Conservation (phyloP, 169 alveolate genomes). For the Babesia ovis region DNA sequence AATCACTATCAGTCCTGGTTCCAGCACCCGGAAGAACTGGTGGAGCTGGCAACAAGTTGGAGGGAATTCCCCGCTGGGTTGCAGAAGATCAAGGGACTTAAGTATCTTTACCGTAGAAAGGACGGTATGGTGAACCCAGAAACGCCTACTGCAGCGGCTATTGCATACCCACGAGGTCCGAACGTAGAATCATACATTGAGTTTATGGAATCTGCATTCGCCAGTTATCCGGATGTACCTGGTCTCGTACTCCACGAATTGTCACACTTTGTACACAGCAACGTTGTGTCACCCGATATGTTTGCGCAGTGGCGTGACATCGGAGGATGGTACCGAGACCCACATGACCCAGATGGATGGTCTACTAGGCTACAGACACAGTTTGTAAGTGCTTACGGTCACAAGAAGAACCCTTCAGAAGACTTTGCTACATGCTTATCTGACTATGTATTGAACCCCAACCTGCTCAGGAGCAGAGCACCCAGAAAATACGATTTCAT, state of each 20-base stretch:
- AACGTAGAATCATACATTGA: slow-evolving; percentile 70
- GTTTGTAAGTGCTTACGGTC: slow-evolving; percentile 78
- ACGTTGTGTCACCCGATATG: slow-evolving; percentile 60
- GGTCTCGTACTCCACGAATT: slow-evolving; percentile 72
- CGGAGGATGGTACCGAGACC: slow-evolving; percentile 77
- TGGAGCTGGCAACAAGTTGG: slow-evolving; percentile 80
- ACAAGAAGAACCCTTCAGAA: slow-evolving; percentile 78
- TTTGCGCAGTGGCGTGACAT: slow-evolving; percentile 51
- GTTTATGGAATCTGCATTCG: slow-evolving; percentile 79
- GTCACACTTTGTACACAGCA: slow-evolving; percentile 72
- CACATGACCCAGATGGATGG: slow-evolving; percentile 77
- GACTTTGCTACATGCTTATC: slow-evolving; percentile 78
- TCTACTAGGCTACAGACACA: slow-evolving; percentile 70
- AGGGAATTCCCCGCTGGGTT: slow-evolving; percentile 78
- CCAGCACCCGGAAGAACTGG: slow-evolving; percentile 76
- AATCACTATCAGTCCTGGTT: slow-evolving; percentile 76
- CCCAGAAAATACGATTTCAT: slow-evolving; percentile 61
- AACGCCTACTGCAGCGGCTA: slow-evolving; percentile 81
- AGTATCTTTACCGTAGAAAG: slow-evolving; percentile 68
- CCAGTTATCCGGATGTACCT: slow-evolving; percentile 72
- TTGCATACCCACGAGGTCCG: slow-evolving; percentile 80
- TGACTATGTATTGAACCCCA: slow-evolving; percentile 74
- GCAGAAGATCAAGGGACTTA: slow-evolving; percentile 75
- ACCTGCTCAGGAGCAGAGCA: slow-evolving; percentile 61
- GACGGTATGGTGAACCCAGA: slow-evolving; percentile 78